These are phyloP conservation scores for Tillandsia fasciculata DNA, from an alignment of 176 grass and related monocot species.

Conservation along the genomic window DNA sequence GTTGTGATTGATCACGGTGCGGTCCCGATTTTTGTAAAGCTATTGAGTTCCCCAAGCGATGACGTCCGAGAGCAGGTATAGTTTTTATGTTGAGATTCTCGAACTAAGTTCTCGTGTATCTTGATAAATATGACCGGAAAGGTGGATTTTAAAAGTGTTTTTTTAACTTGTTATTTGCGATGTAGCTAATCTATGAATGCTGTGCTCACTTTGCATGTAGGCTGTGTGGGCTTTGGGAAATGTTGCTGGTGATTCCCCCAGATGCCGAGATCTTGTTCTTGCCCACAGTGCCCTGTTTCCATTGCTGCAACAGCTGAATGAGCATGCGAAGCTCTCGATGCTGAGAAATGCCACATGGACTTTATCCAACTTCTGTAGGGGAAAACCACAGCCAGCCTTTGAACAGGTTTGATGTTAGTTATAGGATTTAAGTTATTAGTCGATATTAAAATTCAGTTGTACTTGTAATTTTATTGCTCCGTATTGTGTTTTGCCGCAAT, in stretches of 20 bases:
- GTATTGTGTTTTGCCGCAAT: conserved; percentile 9
- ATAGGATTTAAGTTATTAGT: not conserved
- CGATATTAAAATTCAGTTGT: no score
- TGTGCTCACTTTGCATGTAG: conserved; percentile 16
- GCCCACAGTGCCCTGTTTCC: conserved; percentile 48
- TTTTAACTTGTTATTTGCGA: not conserved
- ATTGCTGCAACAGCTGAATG: conserved; percentile 73
- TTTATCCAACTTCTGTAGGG: conserved; percentile 87
- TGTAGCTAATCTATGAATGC: not conserved
- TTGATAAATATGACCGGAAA: not conserved
- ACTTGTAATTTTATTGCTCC: not conserved
- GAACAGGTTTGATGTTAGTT: conserved; percentile 48
- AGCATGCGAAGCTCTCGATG: conserved; percentile 88
- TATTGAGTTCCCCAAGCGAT: conserved; percentile 63
- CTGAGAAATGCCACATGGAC: conserved; percentile 96
- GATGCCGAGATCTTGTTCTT: conserved; percentile 81
- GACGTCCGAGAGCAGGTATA: conserved; percentile 82
- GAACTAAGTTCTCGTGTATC: not conserved
- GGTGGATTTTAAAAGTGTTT: not conserved
- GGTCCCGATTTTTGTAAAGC: conserved; percentile 81
- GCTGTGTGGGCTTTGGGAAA: conserved; percentile 95
- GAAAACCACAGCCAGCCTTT: conserved; percentile 78
- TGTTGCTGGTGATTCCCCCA: conserved; percentile 92
- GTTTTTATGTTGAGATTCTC: not conserved
- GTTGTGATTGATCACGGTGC: conserved; percentile 81